Evolutionary conservation across 768 basidiomycete genomes (phyloP).

Genomic region (Suillus placidus): DNA sequence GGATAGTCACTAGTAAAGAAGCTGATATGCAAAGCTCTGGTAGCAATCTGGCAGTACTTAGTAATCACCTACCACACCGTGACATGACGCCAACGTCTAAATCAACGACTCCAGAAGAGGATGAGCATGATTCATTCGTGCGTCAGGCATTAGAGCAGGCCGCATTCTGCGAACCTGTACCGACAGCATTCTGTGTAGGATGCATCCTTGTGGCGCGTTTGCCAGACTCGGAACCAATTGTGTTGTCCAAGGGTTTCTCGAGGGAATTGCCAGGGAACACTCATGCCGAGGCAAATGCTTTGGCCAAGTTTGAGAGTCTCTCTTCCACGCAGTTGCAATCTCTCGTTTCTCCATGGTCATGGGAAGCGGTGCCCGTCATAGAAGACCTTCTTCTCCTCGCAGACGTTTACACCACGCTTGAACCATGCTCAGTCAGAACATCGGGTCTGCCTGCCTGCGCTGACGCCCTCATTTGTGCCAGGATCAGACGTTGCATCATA

Average conservation of each 20-base stretch:
- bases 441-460: slow-evolving; percentile 88
- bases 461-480: slow-evolving; percentile 74
- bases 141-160: slow-evolving; percentile 72
- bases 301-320: slow-evolving; percentile 66
- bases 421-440: slow-evolving; percentile 90
- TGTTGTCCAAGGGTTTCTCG: slow-evolving; percentile 83
- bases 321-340: slow-evolving; percentile 45
- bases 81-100: not conserved
- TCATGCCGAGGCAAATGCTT: slow-evolving; percentile 94
- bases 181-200: slow-evolving; percentile 91
- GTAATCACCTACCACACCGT: not conserved
- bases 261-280: slow-evolving; percentile 93
- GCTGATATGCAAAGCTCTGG: not conserved
- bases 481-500: slow-evolving; percentile 77
- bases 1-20: slow-evolving; percentile 24
- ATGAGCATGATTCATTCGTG: slow-evolving; percentile 49
- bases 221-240: slow-evolving; percentile 46
- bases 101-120: slow-evolving; percentile 7
- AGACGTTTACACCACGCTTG: slow-evolving; percentile 93
- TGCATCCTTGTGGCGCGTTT: slow-evolving; percentile 65
- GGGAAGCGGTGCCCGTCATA: slow-evolving; percentile 27
- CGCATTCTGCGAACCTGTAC: slow-evolving; percentile 63
- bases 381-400: slow-evolving; percentile 55
- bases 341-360: slow-evolving; percentile 27
- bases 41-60: not conserved